phyloP scores from a whole-genome alignment of 176 grass and related monocot species.

The Bonia amplexicaulis region DNA sequence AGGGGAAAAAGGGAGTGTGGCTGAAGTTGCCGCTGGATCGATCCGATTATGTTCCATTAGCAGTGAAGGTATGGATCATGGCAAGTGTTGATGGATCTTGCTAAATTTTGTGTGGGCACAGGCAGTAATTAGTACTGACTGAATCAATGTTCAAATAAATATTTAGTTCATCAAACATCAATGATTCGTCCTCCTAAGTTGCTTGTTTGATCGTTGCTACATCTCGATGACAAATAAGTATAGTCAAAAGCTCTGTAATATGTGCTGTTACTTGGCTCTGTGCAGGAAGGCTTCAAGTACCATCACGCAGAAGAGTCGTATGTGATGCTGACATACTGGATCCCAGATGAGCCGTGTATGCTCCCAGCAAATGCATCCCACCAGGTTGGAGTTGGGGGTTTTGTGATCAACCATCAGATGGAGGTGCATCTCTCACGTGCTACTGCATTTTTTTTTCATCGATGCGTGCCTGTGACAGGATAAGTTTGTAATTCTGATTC shows the following conservation, averaged over 20 bases:
- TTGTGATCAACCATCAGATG: slow-evolving; percentile 59
- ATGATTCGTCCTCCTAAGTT: neutral
- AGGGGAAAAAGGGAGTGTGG: slow-evolving; percentile 76
- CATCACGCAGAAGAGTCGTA: slow-evolving; percentile 70
- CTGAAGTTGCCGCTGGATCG: slow-evolving; percentile 50
- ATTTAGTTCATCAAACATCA: neutral
- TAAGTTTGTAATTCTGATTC: neutral
- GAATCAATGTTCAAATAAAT: neutral
- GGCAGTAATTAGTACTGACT: neutral
- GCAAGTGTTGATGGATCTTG: neutral
- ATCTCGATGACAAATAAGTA: neutral
- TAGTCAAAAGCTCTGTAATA: neutral
- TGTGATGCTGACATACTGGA: slow-evolving; percentile 76
- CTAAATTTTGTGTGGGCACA: neutral
- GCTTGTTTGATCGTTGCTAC: neutral
- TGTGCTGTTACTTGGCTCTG: neutral
- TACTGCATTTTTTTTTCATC: neutral
- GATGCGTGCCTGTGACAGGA: neutral
- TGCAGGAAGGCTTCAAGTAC: slow-evolving; percentile 65
- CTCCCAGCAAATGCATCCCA: slow-evolving; percentile 75
- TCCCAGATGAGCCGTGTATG: slow-evolving; percentile 55
- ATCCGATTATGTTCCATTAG: slow-evolving; percentile 57
- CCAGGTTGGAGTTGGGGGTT: slow-evolving; percentile 75
- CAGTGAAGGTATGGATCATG: slow-evolving; percentile 43
- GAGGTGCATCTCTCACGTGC: slow-evolving; percentile 19